Percentiles rank a stretch among this genome's conserved stretches.
These are phyloP conservation scores for Neurospora intermedia DNA, from an alignment of 495 filamentous ascomycete genomes.

Conservation along the genomic window DNA sequence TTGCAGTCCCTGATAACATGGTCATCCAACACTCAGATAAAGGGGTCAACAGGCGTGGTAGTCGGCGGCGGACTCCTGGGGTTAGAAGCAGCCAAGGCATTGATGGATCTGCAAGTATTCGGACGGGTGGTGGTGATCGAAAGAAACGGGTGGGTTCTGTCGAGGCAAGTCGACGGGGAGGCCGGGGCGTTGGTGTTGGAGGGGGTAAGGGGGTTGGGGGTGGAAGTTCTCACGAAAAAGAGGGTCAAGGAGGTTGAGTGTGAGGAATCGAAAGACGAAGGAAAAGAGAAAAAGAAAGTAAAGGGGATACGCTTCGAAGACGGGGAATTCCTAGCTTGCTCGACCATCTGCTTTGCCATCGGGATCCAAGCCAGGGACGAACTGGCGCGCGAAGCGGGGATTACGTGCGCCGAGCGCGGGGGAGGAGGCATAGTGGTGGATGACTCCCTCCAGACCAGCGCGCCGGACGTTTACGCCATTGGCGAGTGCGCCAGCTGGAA, in stretches of 20 bases:
- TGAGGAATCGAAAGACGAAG: constrained; percentile 11
- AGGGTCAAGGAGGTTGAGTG: constrained; percentile 59
- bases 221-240: constrained; percentile 76
- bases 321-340: constrained; percentile 71
- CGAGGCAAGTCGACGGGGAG: constrained; percentile 75
- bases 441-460: constrained; percentile 59
- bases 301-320: constrained; percentile 75
- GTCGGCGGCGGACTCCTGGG: constrained; percentile 89
- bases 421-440: constrained; percentile 64
- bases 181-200: constrained; percentile 78
- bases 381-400: constrained; percentile 57
- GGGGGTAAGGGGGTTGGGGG: constrained; percentile 67
- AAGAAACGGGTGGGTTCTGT: constrained; percentile 81
- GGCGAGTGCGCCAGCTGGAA: constrained; percentile 96
- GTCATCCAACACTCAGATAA: constrained; percentile 42
- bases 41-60: constrained; percentile 59
- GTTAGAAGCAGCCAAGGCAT: constrained; percentile 88
- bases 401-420: constrained; percentile 63
- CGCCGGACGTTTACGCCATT: constrained; percentile 73
- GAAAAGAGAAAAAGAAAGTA: constrained; percentile 48
- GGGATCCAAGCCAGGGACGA: constrained; percentile 81
- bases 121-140: constrained; percentile 75
- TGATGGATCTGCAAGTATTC: constrained; percentile 81
- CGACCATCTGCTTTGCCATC: constrained; percentile 86
- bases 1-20: constrained; percentile 73